These are phyloP conservation scores for Whalleya microplaca DNA, from an alignment of 2,329 filamentous ascomycete genomes.

Conservation along the genomic window DNA sequence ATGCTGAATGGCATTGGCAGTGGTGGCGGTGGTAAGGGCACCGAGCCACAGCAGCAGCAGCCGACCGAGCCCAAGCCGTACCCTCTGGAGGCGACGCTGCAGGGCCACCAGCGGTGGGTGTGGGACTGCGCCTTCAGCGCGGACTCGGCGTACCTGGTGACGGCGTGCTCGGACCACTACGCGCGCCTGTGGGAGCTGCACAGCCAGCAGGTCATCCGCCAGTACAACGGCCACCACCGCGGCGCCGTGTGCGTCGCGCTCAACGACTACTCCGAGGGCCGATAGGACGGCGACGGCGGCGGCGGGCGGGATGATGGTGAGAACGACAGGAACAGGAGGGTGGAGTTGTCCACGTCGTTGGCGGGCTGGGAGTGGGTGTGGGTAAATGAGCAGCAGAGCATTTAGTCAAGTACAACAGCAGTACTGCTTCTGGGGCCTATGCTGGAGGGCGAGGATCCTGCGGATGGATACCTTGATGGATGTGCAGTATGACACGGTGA, in stretches of 20 bases:
- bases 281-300: slow-evolving; percentile 31
- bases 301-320: too few species aligned
- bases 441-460: too few species aligned
- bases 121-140: slow-evolving; percentile 97
- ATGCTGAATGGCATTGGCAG: slow-evolving; percentile 8
- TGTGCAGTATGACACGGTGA: too few species aligned
- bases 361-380: too few species aligned
- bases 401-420: too few species aligned
- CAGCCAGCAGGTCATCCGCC: slow-evolving; percentile 86
- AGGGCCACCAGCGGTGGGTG: slow-evolving; percentile 92
- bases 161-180: slow-evolving; percentile 92
- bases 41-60: slow-evolving; percentile 14
- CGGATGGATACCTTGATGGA: too few species aligned
- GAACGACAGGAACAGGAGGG: too few species aligned
- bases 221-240: slow-evolving; percentile 93
- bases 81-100: slow-evolving; percentile 82
- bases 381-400: too few species aligned
- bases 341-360: too few species aligned
- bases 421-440: too few species aligned
- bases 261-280: slow-evolving; percentile 77
- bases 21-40: neutral
- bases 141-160: slow-evolving; percentile 90
- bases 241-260: slow-evolving; percentile 91
- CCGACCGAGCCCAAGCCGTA: slow-evolving; percentile 60
- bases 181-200: slow-evolving; percentile 87